A percentile compares a stretch with the other conserved stretches of the same genome.
Conservation (phyloP, 352 stramenopile genomes). For the Globisporangium radiosum region DNA sequence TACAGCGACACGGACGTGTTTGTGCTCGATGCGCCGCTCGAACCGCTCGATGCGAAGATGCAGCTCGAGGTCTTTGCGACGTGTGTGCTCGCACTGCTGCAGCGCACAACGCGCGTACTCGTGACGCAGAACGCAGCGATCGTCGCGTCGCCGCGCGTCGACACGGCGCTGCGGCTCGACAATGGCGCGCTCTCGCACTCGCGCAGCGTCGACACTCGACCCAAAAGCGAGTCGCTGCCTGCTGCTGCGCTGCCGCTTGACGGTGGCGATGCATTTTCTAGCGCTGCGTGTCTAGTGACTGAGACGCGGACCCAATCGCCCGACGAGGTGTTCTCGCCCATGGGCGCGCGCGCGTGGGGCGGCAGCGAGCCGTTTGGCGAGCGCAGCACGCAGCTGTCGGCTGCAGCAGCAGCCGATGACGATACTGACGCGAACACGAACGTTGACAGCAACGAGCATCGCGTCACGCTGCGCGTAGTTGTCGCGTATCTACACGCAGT, state of each 20-base stretch:
- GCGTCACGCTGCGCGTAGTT: constrained; percentile 26
- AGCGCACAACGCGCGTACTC: constrained; percentile 60
- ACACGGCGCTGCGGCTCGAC: constrained; percentile 48
- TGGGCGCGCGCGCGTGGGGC: neutral
- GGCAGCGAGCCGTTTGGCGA: neutral
- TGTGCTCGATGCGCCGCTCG: constrained; percentile 55
- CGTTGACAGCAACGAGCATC: constrained; percentile 15
- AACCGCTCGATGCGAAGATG: constrained; percentile 46
- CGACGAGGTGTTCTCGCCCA: constrained; percentile 21
- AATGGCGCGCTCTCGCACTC: constrained; percentile 40
- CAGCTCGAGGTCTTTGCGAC: constrained; percentile 83
- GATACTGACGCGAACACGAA: constrained; percentile 1
- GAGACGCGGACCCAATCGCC: neutral
- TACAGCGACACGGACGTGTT: constrained; percentile 79
- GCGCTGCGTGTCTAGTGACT: no score
- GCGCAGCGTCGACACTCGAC: constrained; percentile 26
- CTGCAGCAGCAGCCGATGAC: neutral
- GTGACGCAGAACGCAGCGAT: constrained; percentile 68
- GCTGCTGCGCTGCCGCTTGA: constrained; percentile 26
- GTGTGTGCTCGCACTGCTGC: constrained; percentile 58
- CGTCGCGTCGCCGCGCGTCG: constrained; percentile 51
- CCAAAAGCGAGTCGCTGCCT: constrained; percentile 21
- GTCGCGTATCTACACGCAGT: constrained; percentile 40
- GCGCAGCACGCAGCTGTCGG: neutral
- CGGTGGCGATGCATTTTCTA: neutral